phyloP scores from a whole-genome alignment of 2,329 filamentous ascomycete species.

The Colletotrichum chrysophilum region DNA sequence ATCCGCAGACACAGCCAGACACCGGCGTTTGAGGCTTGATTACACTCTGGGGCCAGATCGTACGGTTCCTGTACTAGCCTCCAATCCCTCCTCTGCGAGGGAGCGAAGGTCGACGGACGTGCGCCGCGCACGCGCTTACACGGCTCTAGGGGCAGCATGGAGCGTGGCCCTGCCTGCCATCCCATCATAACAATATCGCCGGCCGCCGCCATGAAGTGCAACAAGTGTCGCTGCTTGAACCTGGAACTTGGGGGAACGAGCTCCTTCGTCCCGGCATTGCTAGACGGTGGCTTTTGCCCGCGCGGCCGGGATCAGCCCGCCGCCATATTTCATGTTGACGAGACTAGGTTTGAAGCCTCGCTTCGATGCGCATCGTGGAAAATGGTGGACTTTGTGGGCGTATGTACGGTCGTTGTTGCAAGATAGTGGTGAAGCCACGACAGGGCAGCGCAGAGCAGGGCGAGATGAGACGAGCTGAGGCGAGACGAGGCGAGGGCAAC shows the following conservation, averaged over 20 bases:
- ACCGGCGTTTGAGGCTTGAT: slow-evolving; percentile 7
- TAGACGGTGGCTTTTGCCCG: background rate
- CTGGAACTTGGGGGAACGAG: background rate
- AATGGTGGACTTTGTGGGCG: background rate
- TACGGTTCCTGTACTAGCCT: background rate
- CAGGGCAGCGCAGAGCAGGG: background rate
- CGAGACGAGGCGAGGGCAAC: background rate
- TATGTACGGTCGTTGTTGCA: background rate
- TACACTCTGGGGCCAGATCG: background rate
- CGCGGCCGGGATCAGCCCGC: background rate
- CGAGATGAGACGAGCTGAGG: background rate
- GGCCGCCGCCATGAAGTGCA: background rate
- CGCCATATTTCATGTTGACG: background rate
- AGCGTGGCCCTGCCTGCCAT: background rate
- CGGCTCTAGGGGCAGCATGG: background rate
- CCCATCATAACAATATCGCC: background rate
- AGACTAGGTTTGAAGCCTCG: background rate
- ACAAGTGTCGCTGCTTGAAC: background rate
- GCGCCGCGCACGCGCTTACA: background rate
- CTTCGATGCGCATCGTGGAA: background rate
- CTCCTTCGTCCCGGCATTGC: background rate
- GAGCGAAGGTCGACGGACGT: background rate
- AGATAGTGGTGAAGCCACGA: background rate
- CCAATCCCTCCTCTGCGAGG: background rate
- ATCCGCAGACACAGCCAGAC: background rate